Base-by-base conservation (phyloP, 305 asterid species). In the Fraxinus platypoda region DNA sequence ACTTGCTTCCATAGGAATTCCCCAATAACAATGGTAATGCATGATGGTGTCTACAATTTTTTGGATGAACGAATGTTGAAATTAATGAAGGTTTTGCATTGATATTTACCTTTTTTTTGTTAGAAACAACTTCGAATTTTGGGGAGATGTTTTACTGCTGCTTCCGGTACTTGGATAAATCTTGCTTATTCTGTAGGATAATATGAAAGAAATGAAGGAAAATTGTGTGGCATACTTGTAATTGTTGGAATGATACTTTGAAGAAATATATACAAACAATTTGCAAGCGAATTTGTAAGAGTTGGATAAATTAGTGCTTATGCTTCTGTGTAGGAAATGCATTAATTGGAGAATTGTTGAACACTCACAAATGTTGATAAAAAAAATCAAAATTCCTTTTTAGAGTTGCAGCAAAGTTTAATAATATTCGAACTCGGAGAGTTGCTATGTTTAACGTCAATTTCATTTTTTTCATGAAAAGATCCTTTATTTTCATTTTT, bases 71-170 rank as follows among this genome's bases (percentile, higher is more conserved):
- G 6, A 31, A 31, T 5, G 34, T 31, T 31, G 34, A 31, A 31
- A 31, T 31, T 31, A 31, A 31, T 31, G 34, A 31, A 31, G 34
- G 34, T 31, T 31, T 31, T 31, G 34, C 4, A 31, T 31, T 31
- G 34, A 3, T 31, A 31, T 31, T 31, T 31, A 31, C 4, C 34
- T 1, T 31, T 31, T 31, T 31, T 31, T 31, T 31, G 3, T 31
- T 31, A 31, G 96, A 93, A 79, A 90, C 98, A 3, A 89, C 97
- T 73, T 93, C 98, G 15, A 31, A 89, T 90, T 78, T 92, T 93
- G 84, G 90, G 98, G 54, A 90, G 97, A 31, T 96, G 97, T 87
- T 93, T 94, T 85, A 76, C 93, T 34, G 94, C 90, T 81, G 86
- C 84, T 87, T 86, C 95, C 30, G 87, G 98, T 93, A 86, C 59